Evolutionary conservation across 768 basidiomycete species (phyloP).

Genomic region (Tulasnella sp.): DNA sequence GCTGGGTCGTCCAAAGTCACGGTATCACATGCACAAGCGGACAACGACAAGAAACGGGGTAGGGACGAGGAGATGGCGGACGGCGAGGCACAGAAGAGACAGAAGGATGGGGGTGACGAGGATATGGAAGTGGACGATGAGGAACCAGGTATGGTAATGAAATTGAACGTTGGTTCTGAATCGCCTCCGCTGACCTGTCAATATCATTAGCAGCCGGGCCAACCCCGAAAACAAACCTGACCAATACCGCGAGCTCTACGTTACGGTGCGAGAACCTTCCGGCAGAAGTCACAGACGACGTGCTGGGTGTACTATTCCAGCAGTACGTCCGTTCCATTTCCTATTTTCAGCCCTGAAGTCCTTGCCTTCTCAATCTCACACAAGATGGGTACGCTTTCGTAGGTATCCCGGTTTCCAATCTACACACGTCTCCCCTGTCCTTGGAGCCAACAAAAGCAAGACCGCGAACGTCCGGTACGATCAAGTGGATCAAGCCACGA

Average conservation of each 20-base stretch:
- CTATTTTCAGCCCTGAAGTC: slow-evolving; percentile 1
- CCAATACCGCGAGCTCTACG: slow-evolving; percentile 26
- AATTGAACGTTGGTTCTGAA: too few relatives aligned
- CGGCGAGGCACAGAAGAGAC: slow-evolving; percentile 52
- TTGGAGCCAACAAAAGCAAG: slow-evolving; percentile 41
- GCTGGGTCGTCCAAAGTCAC: slow-evolving; percentile 25
- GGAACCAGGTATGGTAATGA: slow-evolving; percentile 30
- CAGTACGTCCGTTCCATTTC: slow-evolving; percentile 50
- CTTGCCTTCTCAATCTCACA: slow-evolving; percentile 8
- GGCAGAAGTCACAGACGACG: slow-evolving; percentile 78
- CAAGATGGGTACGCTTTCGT: slow-evolving; percentile 2
- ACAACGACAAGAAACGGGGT: slow-evolving; percentile 54
- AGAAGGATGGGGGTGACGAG: slow-evolving; percentile 61
- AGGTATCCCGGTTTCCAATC: slow-evolving; percentile 79
- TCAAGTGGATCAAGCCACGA: slow-evolving; percentile 55
- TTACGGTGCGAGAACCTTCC: slow-evolving; percentile 79
- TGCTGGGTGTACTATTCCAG: slow-evolving; percentile 79
- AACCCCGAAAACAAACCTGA: slow-evolving; percentile 28
- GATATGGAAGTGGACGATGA: slow-evolving; percentile 96
- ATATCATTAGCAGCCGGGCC: slow-evolving; percentile 20
- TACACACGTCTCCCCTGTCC: slow-evolving; percentile 49
- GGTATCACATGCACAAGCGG: slow-evolving; percentile 31
- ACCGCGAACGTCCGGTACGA: slow-evolving; percentile 76
- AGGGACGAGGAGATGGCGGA: slow-evolving; percentile 42
- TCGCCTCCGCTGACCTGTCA: too few relatives aligned